These are phyloP conservation scores for Cucumis hystrix DNA, from an alignment of 306 rosid genomes.

Conservation along the genomic window DNA sequence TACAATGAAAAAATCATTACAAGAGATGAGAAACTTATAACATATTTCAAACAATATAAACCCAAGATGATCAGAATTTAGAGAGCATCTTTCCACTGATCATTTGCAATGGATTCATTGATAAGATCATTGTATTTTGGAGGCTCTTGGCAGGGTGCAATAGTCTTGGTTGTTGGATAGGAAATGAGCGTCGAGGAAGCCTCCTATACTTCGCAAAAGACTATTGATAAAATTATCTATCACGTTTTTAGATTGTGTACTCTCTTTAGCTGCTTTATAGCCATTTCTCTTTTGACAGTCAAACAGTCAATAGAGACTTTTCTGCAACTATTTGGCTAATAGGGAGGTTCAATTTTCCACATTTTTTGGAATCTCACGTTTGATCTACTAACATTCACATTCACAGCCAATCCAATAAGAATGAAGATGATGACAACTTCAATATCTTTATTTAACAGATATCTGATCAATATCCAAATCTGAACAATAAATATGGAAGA, in stretches of 20 bases:
- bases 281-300: neutral
- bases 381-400: neutral
- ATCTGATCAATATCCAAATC: neutral
- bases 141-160: neutral
- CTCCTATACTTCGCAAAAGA: neutral
- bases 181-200: neutral
- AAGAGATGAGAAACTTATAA: neutral
- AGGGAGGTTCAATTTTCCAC: neutral
- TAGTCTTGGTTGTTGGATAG: neutral
- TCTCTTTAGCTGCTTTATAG: neutral
- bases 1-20: neutral
- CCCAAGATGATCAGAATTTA: neutral
- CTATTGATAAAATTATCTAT: neutral
- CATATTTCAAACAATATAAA: neutral
- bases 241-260: neutral
- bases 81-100: neutral
- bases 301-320: neutral
- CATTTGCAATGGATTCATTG: neutral
- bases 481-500: neutral
- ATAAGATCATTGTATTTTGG: neutral
- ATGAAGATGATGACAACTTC: neutral
- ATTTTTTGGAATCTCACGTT: neutral
- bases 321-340: neutral
- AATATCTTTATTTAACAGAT: neutral
- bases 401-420: neutral